Evolutionary conservation across 1,284 basidiomycete species (phyloP), one percentile per base, ranked within the genome.

Genomic region (Ustilago sp.): DNA sequence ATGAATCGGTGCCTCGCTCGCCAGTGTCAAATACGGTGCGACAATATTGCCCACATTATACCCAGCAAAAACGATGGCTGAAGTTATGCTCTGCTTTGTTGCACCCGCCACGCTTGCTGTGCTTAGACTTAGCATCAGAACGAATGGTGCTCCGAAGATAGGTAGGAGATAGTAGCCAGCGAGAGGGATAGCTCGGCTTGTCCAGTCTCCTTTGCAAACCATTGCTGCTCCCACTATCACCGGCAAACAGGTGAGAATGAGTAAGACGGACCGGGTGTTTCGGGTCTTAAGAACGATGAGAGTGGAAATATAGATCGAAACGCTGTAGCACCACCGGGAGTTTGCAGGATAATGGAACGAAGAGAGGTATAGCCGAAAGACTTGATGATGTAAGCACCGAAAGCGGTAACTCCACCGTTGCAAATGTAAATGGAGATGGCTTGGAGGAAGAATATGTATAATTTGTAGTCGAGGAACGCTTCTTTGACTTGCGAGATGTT

Each of bases 61-160:
- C 5, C 87, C 88, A 4, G 88, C 76, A 61, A 88, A 88, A 67
- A 88, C 86, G 23, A 86, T 84, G 0, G 84, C 87, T 8, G 73
- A 79, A 0, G 86, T 81, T 38, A 88, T 83, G 11, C 87, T 86
- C 72, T 88, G 88, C 76, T 89, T 89, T 12, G 88, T 89, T 0
- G 86, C 81, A 15, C 88, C 88, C 0, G 87, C 86, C 4, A 88
- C 85, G 75, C 89, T 89, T 36, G 87, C 84, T 2, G 87, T 83
- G 4, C 87, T 86, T 4, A 88, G 77, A 7, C 88, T 84, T 31
- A 89, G 85, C 56, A 88, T 85, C 9, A 88, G 80, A 31, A 88
- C 88, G 62, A 87, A 88, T 6, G 88, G 88, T 2, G 88, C 87
- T 2, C 88, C 88, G 66, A 89, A 89, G 19, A 86, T 84, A n/a